Evolutionary conservation across 225 moss, liverwort and hornwort genomes (phyloP).

Genomic region (Takakia lepidozioides): DNA sequence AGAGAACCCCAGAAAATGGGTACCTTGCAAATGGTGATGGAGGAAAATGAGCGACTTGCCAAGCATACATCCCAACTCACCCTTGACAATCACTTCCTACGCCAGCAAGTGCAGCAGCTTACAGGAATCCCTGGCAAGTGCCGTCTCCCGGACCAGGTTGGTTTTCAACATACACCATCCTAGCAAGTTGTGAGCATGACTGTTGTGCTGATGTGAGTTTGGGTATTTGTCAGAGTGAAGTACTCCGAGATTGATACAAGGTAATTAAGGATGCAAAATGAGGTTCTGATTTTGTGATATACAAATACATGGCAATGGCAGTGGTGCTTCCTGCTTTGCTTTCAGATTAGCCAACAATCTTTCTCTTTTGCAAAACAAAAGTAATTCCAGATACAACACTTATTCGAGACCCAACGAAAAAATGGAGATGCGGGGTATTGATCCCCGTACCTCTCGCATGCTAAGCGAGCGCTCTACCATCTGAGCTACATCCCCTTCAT

Average conservation of each 20-base stretch:
- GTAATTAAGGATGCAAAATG: no score
- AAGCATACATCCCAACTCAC: conserved; percentile 62
- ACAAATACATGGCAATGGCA: no score
- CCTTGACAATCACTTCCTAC: conserved; percentile 48
- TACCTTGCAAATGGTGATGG: conserved; percentile 67
- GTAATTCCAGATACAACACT: no score
- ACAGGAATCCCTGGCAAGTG: conserved; percentile 33
- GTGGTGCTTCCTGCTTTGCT: no score
- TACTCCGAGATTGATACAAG: no score
- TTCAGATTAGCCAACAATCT: no score
- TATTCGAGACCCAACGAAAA: no score
- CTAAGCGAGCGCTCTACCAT: conserved; percentile 82
- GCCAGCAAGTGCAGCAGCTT: conserved; percentile 37
- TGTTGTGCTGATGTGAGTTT: no score
- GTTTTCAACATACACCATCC: conserved; percentile 38
- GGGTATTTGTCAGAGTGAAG: no score
- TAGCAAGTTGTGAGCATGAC: conserved; percentile 50
- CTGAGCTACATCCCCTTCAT: conserved; percentile 75
- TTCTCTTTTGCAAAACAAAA: no score
- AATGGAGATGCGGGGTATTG: conserved; percentile 70
- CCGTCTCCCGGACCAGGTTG: conserved; percentile 39
- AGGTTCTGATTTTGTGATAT: no score
- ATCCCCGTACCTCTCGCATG: conserved; percentile 74
- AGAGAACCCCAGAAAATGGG: conserved; percentile 96
- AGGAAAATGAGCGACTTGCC: conserved; percentile 56